Base-by-base conservation (phyloP, 2,329 filamentous ascomycete genomes). In the Clarireedia sp. region DNA sequence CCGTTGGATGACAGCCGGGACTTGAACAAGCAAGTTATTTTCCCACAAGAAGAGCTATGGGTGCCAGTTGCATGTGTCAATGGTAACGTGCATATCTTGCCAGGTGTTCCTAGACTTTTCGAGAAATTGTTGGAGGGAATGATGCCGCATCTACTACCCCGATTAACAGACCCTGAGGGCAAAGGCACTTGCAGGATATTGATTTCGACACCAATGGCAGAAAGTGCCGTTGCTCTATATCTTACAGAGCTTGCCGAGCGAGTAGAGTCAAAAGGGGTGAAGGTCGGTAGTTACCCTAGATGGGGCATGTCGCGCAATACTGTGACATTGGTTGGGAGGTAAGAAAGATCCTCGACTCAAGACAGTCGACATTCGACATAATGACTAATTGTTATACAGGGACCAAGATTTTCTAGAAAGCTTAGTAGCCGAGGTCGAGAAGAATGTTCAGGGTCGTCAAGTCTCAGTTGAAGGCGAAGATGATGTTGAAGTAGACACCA, bases 261-360 rank as follows among this genome's bases (percentile, higher is more conserved):
- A 69, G 87, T 91, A 21, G 86, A 83, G 68, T 74, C 82, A 0
- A 83, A 80, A 66, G 90, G 90, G 3, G 80, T 97, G 66, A 97
- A 97, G 74, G 90, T 97, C 16, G 94, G 94, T 47, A 95, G 89
- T 71, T 97, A 99, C 72, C 94, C 94, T 37, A 78, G 90, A 54
- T 96, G 91, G 90, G 89, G 87, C 5, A 92, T 89, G 77, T 82
- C 83, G 66, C 78, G 78, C 60, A 97, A 97, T 71, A 94, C 90
- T 0, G 90, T 97, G 48, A 96, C 92, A 10, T 75, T 99, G 52
- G 91, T 96, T 19, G 82, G 82, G 62, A 75, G 72, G 76, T 80
- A 66, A 63, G 72, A 67, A 46, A 24, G 10, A 12, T n/a, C 19
- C 29, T 54, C 38, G 17, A 21, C 38, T 9, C n/a, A n/a, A 21